These are phyloP conservation scores for Yamadazyma tumulicola DNA, from an alignment of 805 yeast genomes.

Conservation along the genomic window DNA sequence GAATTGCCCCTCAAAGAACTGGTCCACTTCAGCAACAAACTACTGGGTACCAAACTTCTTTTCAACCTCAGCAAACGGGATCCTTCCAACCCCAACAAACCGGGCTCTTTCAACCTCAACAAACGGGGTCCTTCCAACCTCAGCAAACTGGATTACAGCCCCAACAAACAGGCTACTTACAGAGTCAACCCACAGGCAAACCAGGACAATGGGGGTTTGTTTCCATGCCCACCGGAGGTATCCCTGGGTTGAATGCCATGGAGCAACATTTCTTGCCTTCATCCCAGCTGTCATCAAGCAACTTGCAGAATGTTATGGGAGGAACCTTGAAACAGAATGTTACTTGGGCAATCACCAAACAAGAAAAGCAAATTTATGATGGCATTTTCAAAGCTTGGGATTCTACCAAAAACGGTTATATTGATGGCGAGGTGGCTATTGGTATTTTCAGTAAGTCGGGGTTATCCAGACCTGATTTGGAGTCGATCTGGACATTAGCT, in stretches of 20 bases:
- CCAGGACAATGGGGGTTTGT: constrained; percentile 84
- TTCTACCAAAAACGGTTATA: constrained; percentile 56
- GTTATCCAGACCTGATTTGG: constrained; percentile 77
- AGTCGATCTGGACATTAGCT: constrained; percentile 84
- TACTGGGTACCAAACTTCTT: constrained; percentile 19
- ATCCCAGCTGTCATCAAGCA: constrained; percentile 32
- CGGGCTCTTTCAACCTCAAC: constrained; percentile 19
- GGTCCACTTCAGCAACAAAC: constrained; percentile 24
- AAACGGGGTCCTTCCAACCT: constrained; percentile 35
- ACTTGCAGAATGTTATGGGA: constrained; percentile 42
- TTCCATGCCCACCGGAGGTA: constrained; percentile 63
- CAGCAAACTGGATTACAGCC: constrained; percentile 35
- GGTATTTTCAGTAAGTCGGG: constrained; percentile 90
- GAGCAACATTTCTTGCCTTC: constrained; percentile 64
- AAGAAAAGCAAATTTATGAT: constrained; percentile 82
- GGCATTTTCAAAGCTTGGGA: constrained; percentile 90
- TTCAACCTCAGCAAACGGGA: constrained; percentile 26
- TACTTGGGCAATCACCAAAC: constrained; percentile 80
- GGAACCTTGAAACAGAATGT: constrained; percentile 50
- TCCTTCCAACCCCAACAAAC: constrained; percentile 19
- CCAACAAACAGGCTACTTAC: constrained; percentile 38
- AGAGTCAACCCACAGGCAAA: constrained; percentile 57
- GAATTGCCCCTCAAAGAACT: constrained; percentile 49
- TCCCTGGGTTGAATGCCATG: constrained; percentile 68
- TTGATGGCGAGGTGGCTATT: constrained; percentile 80